Conservation (phyloP, 331 rosid genomes). For the Quercus phellos region DNA sequence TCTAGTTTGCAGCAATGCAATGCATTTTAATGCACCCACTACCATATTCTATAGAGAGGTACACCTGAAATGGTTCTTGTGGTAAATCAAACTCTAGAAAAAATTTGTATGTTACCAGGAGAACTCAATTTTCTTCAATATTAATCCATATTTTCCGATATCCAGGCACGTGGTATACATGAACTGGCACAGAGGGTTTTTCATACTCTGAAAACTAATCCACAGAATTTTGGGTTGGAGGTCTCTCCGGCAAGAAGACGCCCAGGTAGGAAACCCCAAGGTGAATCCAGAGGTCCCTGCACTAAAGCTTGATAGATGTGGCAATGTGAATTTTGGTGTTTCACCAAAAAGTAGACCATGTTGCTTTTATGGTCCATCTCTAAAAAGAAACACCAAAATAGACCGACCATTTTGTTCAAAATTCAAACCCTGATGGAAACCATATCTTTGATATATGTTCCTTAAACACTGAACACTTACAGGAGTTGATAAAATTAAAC, state of each 20-base stretch:
- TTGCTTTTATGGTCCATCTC: too few species aligned
- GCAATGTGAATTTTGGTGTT: background rate
- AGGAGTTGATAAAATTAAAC: too few species aligned
- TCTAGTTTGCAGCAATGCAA: constrained; percentile 42
- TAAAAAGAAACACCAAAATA: background rate
- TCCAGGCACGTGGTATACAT: constrained; percentile 39
- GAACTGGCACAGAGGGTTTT: constrained; percentile 27
- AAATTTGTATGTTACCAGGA: background rate
- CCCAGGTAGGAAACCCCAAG: background rate
- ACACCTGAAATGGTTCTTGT: constrained; percentile 12
- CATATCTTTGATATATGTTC: too few species aligned
- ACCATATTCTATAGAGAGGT: constrained; percentile 42
- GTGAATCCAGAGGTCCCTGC: background rate
- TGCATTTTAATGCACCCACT: constrained; percentile 27
- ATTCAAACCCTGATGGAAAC: background rate
- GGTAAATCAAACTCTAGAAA: background rate
- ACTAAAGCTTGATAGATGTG: constrained; percentile 7
- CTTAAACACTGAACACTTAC: too few species aligned
- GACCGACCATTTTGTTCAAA: background rate
- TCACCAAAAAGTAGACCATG: background rate
- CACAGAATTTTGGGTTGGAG: background rate
- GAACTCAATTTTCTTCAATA: background rate
- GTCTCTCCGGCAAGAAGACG: background rate
- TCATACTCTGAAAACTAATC: constrained; percentile 16
- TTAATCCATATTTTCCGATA: background rate